Evolutionary conservation across 805 yeast species (phyloP).

Genomic region (Saturnispora kantuleensis): DNA sequence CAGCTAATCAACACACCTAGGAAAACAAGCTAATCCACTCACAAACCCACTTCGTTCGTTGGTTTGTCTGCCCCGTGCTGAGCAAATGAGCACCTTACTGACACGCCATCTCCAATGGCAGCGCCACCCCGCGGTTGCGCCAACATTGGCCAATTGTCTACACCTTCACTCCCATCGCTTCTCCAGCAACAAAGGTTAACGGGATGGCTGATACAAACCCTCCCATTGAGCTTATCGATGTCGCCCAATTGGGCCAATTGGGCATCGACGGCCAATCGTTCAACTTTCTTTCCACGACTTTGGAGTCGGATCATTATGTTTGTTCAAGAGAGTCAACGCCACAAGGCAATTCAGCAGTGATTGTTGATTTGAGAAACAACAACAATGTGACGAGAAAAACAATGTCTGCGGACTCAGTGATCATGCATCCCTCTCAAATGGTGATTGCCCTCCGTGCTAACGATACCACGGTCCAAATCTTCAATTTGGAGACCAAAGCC

Average conservation of each 20-base stretch:
- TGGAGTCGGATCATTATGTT: constrained; percentile 86
- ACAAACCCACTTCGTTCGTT: no score
- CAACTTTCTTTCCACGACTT: constrained; percentile 88
- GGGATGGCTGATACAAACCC: constrained; percentile 42
- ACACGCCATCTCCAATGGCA: no score
- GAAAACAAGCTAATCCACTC: no score
- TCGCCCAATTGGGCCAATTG: constrained; percentile 75
- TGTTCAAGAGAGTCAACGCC: constrained; percentile 61
- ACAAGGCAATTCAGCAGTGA: constrained; percentile 83
- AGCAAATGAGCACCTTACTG: no score
- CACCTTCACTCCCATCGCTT: no score
- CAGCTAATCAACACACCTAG: no score
- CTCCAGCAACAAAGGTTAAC: background rate
- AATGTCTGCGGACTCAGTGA: constrained; percentile 96
- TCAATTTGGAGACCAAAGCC: constrained; percentile 78
- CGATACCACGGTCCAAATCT: constrained; percentile 91
- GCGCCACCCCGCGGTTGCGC: no score
- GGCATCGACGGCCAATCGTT: constrained; percentile 80
- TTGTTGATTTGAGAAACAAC: constrained; percentile 72
- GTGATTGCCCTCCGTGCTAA: constrained; percentile 92
- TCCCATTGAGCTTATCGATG: constrained; percentile 95
- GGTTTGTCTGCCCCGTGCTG: no score
- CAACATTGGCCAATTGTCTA: no score
- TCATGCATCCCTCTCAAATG: constrained; percentile 85
- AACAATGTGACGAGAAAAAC: constrained; percentile 78